Evolutionary conservation across 2,329 filamentous ascomycete species (phyloP).

Genomic region (Neonectria hederae): DNA sequence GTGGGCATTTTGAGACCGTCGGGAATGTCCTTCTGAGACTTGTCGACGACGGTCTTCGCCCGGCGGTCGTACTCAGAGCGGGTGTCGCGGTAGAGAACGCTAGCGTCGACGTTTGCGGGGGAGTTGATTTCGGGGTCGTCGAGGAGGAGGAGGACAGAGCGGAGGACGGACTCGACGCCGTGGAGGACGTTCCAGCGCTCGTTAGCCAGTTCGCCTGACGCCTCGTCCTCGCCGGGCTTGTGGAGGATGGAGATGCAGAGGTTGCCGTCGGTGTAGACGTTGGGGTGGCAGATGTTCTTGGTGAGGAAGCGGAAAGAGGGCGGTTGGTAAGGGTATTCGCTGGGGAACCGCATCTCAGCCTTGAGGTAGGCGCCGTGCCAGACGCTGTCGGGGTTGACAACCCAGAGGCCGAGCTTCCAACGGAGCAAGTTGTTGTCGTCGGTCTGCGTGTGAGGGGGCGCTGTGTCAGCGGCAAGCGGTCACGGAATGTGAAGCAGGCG

Average conservation of each 20-base stretch:
- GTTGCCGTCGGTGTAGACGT: conserved; percentile 89
- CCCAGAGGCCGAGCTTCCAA: conserved; percentile 90
- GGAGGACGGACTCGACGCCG: conserved; percentile 92
- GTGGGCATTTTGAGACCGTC: conserved; percentile 84
- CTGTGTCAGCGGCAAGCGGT: conserved; percentile 9
- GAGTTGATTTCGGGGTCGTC: conserved; percentile 95
- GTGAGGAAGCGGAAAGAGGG: conserved; percentile 86
- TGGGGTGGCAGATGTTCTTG: conserved; percentile 86
- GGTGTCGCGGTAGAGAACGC: conserved; percentile 83
- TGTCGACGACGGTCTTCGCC: conserved; percentile 75
- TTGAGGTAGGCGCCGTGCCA: conserved; percentile 95
- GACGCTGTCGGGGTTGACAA: conserved; percentile 89
- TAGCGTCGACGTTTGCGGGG: conserved; percentile 93
- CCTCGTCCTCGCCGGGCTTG: conserved; percentile 87
- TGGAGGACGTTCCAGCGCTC: conserved; percentile 96
- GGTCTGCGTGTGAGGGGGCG: conserved; percentile 57
- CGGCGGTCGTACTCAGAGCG: conserved; percentile 74
- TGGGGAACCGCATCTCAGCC: conserved; percentile 86
- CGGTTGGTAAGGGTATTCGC: conserved; percentile 89
- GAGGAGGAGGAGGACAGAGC: conserved; percentile 89
- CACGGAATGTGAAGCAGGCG: neutral
- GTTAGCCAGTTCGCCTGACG: conserved; percentile 87
- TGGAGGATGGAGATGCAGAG: conserved; percentile 98
- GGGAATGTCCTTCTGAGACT: conserved; percentile 82
- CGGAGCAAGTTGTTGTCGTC: conserved; percentile 84